Percentiles rank a stretch among this genome's conserved stretches.
These are phyloP conservation scores for Cardamine resedifolia DNA, from an alignment of 345 rosid species.

Conservation along the genomic window DNA sequence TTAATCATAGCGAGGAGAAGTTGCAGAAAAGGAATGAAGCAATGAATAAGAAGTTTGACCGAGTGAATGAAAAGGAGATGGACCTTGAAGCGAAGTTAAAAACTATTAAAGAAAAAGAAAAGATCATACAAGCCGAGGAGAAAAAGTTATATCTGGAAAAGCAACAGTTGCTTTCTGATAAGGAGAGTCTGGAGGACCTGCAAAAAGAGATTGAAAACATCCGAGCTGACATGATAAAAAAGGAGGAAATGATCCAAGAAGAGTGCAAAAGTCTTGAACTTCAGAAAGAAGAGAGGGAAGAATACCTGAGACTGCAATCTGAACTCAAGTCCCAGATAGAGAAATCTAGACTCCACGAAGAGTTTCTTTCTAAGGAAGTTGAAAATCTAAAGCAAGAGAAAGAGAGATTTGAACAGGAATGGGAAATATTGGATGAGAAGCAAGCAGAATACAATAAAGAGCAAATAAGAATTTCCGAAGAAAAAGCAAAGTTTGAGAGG, in stretches of 20 bases:
- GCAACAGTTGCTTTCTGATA: conserved; percentile 53
- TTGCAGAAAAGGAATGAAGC: conserved; percentile 65
- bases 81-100: conserved; percentile 66
- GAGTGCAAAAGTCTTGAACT: conserved; percentile 53
- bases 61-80: conserved; percentile 78
- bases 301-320: conserved; percentile 57
- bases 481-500: conserved; percentile 53
- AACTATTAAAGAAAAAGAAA: conserved; percentile 63
- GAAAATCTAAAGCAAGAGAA: conserved; percentile 71
- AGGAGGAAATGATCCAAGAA: conserved; percentile 53
- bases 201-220: conserved; percentile 63
- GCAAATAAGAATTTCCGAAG: conserved; percentile 46
- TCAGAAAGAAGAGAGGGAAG: conserved; percentile 63
- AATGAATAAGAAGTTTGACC: conserved; percentile 59
- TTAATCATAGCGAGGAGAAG: conserved; percentile 65
- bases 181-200: conserved; percentile 50
- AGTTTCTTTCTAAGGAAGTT: conserved; percentile 63
- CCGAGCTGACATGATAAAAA: conserved; percentile 55
- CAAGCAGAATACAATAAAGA: conserved; percentile 49
- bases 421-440: conserved; percentile 80
- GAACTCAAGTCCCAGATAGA: conserved; percentile 70
- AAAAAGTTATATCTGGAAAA: conserved; percentile 55
- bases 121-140: conserved; percentile 59
- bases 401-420: conserved; percentile 75
- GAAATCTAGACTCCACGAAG: conserved; percentile 56